phyloP scores from a whole-genome alignment of 345 rosid species.

The Melaleuca quinquenervia region DNA sequence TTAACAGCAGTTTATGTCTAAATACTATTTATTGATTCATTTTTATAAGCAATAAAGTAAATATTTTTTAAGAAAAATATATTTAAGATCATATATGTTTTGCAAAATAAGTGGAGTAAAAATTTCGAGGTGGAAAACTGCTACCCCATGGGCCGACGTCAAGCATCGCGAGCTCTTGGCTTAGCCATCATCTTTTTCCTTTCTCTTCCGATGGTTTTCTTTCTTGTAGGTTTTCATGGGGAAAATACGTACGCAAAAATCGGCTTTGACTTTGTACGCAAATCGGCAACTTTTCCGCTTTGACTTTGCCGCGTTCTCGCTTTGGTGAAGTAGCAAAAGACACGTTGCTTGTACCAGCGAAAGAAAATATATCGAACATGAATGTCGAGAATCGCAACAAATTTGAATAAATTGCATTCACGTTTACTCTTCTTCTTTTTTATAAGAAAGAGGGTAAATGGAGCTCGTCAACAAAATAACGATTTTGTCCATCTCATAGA shows the following conservation, averaged over 20 bases:
- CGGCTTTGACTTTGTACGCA: too few species aligned
- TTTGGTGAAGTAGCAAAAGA: background rate
- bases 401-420: background rate
- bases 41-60: background rate
- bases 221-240: background rate
- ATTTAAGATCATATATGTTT: too few species aligned
- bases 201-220: background rate
- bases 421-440: background rate
- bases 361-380: background rate
- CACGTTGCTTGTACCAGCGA: background rate
- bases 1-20: background rate
- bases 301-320: background rate
- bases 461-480: too few species aligned
- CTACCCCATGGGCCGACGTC: background rate
- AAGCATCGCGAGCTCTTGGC: background rate
- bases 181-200: background rate
- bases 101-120: too few species aligned
- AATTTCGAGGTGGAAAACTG: background rate
- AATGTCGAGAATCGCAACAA: background rate
- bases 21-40: background rate
- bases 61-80: too few species aligned
- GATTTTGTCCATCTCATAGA: too few species aligned
- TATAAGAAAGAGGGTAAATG: background rate
- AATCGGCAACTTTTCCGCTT: background rate
- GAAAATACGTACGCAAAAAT: background rate